Conservation (phyloP, 257 asterid species). For the Fraxinus americana region DNA sequence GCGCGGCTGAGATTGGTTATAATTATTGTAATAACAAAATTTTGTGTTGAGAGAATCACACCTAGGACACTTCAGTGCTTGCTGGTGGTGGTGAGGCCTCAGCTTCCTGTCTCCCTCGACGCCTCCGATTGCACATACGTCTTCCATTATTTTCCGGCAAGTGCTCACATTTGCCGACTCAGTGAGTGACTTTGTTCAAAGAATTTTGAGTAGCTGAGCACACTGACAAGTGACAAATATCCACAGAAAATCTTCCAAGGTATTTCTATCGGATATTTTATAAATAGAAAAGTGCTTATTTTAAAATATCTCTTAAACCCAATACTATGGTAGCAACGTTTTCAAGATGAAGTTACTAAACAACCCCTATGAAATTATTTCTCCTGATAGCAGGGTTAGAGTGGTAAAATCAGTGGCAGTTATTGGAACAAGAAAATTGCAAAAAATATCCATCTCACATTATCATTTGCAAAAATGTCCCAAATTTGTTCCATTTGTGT, state of each 20-base stretch:
- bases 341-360: not conserved
- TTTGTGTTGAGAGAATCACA: constrained; percentile 87
- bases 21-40: constrained; percentile 84
- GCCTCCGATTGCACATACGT: constrained; percentile 43
- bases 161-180: constrained; percentile 32
- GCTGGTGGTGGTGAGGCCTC: constrained; percentile 55
- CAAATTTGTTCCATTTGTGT: too few relatives aligned
- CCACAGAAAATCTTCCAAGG: constrained; percentile 42
- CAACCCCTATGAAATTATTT: not conserved
- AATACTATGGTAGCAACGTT: too few relatives aligned
- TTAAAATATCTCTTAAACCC: not conserved
- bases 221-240: constrained; percentile 46
- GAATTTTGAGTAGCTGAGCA: constrained; percentile 18
- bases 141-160: constrained; percentile 49
- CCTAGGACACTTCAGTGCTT: constrained; percentile 78
- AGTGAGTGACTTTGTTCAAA: constrained; percentile 10
- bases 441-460: too few relatives aligned
- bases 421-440: too few relatives aligned
- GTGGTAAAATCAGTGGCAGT: too few relatives aligned
- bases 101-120: constrained; percentile 54
- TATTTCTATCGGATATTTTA: constrained; percentile 24
- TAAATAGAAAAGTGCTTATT: too few relatives aligned
- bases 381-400: too few relatives aligned
- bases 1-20: constrained; percentile 90
- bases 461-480: too few relatives aligned